Evolutionary conservation across 2,329 filamentous ascomycete genomes (phyloP).

Genomic region (Hypoxylon sp.): DNA sequence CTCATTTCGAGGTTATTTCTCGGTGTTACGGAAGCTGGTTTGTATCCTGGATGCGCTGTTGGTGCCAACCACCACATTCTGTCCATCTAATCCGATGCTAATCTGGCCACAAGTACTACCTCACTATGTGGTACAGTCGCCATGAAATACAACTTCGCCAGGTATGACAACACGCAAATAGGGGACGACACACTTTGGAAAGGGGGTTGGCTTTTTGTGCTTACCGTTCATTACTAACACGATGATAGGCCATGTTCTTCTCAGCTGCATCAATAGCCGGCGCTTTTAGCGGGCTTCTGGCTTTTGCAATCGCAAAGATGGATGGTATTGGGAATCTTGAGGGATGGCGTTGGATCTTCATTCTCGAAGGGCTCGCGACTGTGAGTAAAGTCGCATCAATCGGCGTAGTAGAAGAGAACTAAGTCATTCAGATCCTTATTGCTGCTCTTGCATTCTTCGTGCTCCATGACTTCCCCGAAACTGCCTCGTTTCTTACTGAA

Average conservation of each 20-base stretch:
- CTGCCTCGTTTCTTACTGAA: slow-evolving; percentile 78
- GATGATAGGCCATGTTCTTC: slow-evolving; percentile 77
- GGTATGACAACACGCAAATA: slow-evolving; percentile 25
- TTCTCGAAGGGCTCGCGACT: slow-evolving; percentile 78
- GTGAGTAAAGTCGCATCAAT: slow-evolving; percentile 53
- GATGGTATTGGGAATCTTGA: slow-evolving; percentile 70
- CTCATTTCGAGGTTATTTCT: slow-evolving; percentile 66
- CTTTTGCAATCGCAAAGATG: slow-evolving; percentile 78
- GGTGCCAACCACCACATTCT: slow-evolving; percentile 21
- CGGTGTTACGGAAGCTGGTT: slow-evolving; percentile 50
- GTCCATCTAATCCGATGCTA: not conserved
- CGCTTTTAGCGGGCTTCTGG: slow-evolving; percentile 79
- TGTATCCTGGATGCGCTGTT: slow-evolving; percentile 54
- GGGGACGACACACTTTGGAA: not conserved
- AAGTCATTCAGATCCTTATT: slow-evolving; percentile 60
- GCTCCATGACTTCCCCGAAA: slow-evolving; percentile 85
- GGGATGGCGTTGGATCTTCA: slow-evolving; percentile 76
- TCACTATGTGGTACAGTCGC: slow-evolving; percentile 72
- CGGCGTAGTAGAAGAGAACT: not conserved
- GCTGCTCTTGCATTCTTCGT: slow-evolving; percentile 77
- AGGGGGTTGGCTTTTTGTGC: not conserved
- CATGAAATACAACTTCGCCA: slow-evolving; percentile 67
- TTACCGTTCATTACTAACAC: slow-evolving; percentile 2
- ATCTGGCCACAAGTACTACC: slow-evolving; percentile 58
- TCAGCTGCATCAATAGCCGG: slow-evolving; percentile 84